Percentiles rank a stretch among this genome's conserved stretches.
phyloP scores from a whole-genome alignment of 129 eudicot genomes.

The Cynara cardunculus region DNA sequence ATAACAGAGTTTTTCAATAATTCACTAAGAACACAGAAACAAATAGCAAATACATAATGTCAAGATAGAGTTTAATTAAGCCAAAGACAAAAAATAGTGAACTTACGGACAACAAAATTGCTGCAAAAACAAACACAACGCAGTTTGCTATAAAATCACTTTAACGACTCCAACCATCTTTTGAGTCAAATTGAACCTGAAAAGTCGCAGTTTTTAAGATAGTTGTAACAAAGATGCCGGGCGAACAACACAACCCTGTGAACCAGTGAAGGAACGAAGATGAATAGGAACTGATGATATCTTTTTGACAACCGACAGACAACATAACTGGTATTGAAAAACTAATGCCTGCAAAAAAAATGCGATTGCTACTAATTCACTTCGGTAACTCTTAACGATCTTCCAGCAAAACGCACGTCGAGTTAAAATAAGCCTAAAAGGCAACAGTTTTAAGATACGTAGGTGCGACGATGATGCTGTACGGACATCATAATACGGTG shows the following conservation, averaged over 20 bases:
- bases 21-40: not conserved
- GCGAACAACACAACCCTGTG: not conserved
- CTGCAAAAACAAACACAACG: not conserved
- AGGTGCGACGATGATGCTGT: not conserved
- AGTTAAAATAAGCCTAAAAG: slow-evolving; percentile 5
- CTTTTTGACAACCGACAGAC: not conserved
- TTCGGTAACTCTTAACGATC: not conserved
- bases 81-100: not conserved
- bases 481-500: not conserved
- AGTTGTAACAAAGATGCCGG: not conserved
- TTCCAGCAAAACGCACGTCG: not conserved
- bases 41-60: slow-evolving; percentile 8
- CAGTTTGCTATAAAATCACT: not conserved
- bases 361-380: not conserved
- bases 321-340: not conserved
- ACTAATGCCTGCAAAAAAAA: not conserved
- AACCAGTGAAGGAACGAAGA: not conserved
- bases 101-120: not conserved
- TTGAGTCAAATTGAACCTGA: slow-evolving; percentile 1
- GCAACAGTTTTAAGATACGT: not conserved
- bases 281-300: not conserved
- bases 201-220: not conserved
- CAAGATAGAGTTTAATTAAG: not conserved
- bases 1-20: not conserved
- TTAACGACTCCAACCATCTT: slow-evolving; percentile 12